Evolutionary conservation across 495 filamentous ascomycete species (phyloP), one percentile per base, ranked within the genome.

Genomic region (Margaritispora aquatica): DNA sequence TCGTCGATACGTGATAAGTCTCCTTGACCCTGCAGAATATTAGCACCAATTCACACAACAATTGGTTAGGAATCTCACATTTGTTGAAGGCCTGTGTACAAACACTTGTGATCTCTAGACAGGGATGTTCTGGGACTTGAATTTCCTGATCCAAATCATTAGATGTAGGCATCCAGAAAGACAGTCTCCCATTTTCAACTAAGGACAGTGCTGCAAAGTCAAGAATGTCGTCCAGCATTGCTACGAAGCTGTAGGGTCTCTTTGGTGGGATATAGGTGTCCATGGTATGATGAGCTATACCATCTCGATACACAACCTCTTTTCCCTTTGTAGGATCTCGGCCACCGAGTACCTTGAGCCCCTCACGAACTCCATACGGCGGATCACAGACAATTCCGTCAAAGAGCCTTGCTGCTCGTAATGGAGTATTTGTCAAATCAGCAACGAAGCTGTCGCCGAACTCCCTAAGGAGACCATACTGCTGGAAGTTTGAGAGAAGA

Each of bases 331-430:
- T 89, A 0, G 79, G 76, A 67, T 92, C 84, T 62, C 84, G 82
- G 24, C 78, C 82, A 1, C 94, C 94, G 17, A 99, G 74, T 2
- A 97, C 92, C 66, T 86, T 87, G 53, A 97, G 72, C 0, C 94
- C 94, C 66, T 99, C 94, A 11, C 94, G 82, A 17, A 99, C 90
- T n/a, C 94, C 94, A 68, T 99, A 99, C 0, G 94, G 94, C 17
- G 94, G 94, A 71, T 99, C 94, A 63, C 94, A 97, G n/a, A 97
- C 73, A 59, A 99, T 93, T 1, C 87, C 91, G 73, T 99, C 92
- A 36, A 97, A 82, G 53, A 88, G 78, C 38, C 80, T 75, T 19
- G 75, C 74, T 19, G 66, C 70, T 36, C 89, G 75, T 19, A 97
- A 66, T 1, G 94, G 95, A 10, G 85, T 86, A 68, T 99, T 92